phyloP scores from a whole-genome alignment of 805 yeast genomes.

The Starmerella khaoyaiensis region DNA sequence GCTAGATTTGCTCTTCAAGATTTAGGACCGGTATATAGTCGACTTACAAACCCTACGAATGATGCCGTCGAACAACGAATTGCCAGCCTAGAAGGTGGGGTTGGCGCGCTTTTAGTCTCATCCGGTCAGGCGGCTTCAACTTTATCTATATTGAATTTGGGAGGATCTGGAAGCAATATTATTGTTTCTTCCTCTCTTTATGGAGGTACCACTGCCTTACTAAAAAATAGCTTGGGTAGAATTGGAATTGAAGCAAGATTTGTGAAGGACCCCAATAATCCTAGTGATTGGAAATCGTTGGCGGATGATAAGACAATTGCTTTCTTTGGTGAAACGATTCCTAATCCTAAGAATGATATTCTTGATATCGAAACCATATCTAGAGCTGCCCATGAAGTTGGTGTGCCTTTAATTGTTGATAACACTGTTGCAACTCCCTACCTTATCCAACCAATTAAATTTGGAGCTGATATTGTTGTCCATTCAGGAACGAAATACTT shows the following conservation, averaged over 20 bases:
- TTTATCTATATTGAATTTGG: conserved; percentile 46
- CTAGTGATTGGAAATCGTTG: conserved; percentile 55
- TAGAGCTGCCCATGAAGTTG: conserved; percentile 57
- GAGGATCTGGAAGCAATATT: conserved; percentile 67
- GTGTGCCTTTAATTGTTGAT: conserved; percentile 63
- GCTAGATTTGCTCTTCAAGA: conserved; percentile 73
- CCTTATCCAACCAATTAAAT: conserved; percentile 61
- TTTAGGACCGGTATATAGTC: conserved; percentile 76
- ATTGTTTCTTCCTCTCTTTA: conserved; percentile 75
- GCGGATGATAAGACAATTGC: conserved; percentile 84
- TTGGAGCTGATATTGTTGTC: conserved; percentile 79
- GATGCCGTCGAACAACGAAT: conserved; percentile 84
- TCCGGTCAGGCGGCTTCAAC: conserved; percentile 96
- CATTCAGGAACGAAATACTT: conserved; percentile 90
- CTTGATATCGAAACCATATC: conserved; percentile 53
- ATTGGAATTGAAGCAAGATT: conserved; percentile 77
- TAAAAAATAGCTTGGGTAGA: conserved; percentile 82
- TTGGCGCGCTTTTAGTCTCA: conserved; percentile 74
- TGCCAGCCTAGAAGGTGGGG: conserved; percentile 87
- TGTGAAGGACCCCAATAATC: conserved; percentile 58
- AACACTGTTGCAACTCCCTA: conserved; percentile 95
- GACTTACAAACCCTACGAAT: conserved; percentile 86
- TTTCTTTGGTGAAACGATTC: conserved; percentile 65
- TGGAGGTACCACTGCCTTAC: conserved; percentile 95
- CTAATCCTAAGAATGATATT: conserved; percentile 67